Percentiles rank a stretch among this genome's conserved stretches.
These are phyloP conservation scores for Kwoniella newhampshirensis DNA, from an alignment of 768 basidiomycete species.

Conservation along the genomic window DNA sequence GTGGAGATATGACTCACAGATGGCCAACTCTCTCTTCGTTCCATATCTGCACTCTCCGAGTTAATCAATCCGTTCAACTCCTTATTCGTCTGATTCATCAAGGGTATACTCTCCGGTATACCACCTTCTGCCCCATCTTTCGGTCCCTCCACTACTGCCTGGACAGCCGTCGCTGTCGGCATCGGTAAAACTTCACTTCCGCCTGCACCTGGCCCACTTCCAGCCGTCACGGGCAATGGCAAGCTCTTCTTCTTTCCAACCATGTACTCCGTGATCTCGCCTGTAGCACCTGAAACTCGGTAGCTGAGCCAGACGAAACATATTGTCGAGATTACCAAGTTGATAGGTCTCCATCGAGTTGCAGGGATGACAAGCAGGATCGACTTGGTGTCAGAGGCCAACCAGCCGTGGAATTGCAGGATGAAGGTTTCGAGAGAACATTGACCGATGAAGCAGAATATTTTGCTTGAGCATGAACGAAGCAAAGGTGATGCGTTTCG, in stretches of 20 bases:
- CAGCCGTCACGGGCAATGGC: slow-evolving; percentile 32
- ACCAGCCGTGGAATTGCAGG: slow-evolving; percentile 80
- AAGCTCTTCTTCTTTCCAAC: slow-evolving; percentile 52
- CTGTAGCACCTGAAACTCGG: slow-evolving; percentile 72
- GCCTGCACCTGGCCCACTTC: neutral
- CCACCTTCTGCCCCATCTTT: slow-evolving; percentile 35
- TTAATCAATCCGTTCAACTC: slow-evolving; percentile 14
- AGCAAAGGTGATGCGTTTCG: slow-evolving; percentile 73
- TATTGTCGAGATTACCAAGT: slow-evolving; percentile 70
- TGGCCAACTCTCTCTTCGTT: slow-evolving; percentile 32
- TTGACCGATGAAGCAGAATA: slow-evolving; percentile 77
- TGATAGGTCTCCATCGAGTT: slow-evolving; percentile 69
- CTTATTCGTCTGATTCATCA: slow-evolving; percentile 46
- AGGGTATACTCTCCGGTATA: slow-evolving; percentile 49
- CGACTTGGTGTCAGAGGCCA: slow-evolving; percentile 79
- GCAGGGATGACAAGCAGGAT: slow-evolving; percentile 77
- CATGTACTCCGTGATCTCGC: slow-evolving; percentile 63
- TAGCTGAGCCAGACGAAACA: slow-evolving; percentile 80
- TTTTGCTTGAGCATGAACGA: slow-evolving; percentile 66
- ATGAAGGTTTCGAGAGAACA: slow-evolving; percentile 91
- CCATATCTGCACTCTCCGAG: slow-evolving; percentile 14
- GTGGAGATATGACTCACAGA: slow-evolving; percentile 16
- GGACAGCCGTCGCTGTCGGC: slow-evolving; percentile 54
- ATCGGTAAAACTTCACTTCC: neutral
- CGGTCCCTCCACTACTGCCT: slow-evolving; percentile 32